Evolutionary conservation across 208 protist species (phyloP).

Genomic region (Naegleria lovaniensis): DNA sequence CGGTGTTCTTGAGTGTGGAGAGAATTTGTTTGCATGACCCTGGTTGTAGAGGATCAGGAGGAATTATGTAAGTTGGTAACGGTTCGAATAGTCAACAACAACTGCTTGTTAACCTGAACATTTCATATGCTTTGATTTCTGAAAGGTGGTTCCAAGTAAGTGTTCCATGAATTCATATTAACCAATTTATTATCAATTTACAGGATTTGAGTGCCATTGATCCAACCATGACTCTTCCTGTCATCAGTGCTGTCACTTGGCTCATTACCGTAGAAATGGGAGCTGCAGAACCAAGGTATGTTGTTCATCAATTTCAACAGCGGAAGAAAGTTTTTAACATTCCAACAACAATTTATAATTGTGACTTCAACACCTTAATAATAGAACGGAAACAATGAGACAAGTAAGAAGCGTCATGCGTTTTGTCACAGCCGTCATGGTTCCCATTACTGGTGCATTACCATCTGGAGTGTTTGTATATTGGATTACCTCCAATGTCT

Average conservation of each 20-base stretch:
- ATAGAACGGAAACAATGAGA: slow-evolving; percentile 4
- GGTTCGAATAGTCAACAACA: too few relatives aligned
- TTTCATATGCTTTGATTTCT: too few relatives aligned
- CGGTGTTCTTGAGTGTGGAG: neutral
- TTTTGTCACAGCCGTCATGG: neutral
- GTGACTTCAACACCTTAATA: too few relatives aligned
- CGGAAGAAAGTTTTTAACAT: too few relatives aligned
- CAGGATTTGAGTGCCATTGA: neutral
- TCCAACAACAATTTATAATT: too few relatives aligned
- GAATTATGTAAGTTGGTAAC: neutral
- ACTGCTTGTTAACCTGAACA: too few relatives aligned
- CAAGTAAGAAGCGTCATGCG: neutral
- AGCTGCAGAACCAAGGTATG: neutral
- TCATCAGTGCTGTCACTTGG: neutral
- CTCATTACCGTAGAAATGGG: slow-evolving; percentile 10
- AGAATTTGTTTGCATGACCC: slow-evolving; percentile 12
- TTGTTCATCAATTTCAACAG: too few relatives aligned
- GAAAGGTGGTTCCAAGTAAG: too few relatives aligned
- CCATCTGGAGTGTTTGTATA: slow-evolving; percentile 22
- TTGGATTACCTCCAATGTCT: slow-evolving; percentile 16
- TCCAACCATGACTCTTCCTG: neutral
- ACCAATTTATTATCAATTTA: too few relatives aligned
- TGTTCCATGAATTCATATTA: too few relatives aligned
- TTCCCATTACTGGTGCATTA: neutral
- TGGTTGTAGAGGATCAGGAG: neutral